phyloP scores from a whole-genome alignment of 208 protist genomes.

The Trichomonas tenax region DNA sequence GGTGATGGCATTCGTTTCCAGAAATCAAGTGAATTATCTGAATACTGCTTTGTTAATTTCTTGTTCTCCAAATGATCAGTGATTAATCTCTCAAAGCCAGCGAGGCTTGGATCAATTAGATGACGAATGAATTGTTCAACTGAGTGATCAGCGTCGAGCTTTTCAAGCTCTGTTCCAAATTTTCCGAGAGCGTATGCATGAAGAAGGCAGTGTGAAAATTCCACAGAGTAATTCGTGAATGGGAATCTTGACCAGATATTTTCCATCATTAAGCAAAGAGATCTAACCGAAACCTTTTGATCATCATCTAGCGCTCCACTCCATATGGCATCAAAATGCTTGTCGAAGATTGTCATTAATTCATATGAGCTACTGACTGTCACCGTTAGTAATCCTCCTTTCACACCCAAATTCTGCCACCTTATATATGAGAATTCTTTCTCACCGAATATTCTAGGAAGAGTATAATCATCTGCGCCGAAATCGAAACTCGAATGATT shows the following conservation, averaged over 20 bases:
- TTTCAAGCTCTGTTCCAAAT: neutral
- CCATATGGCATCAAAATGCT: neutral
- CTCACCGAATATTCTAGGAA: neutral
- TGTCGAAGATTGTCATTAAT: neutral
- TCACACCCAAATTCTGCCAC: neutral
- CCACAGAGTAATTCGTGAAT: neutral
- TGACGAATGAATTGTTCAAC: neutral
- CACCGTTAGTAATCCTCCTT: neutral
- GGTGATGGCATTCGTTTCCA: neutral
- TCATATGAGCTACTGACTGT: neutral
- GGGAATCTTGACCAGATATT: neutral
- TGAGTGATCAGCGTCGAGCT: neutral
- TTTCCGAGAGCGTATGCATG: neutral
- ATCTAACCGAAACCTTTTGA: neutral
- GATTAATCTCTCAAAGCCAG: neutral
- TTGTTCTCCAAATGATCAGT: neutral
- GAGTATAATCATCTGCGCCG: neutral
- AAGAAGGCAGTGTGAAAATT: neutral
- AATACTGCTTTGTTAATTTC: neutral
- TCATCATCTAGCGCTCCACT: neutral
- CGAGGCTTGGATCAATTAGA: neutral
- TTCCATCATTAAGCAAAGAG: neutral
- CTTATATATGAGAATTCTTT: neutral
- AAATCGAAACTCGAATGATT: neutral
- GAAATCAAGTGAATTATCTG: neutral